phyloP scores from a whole-genome alignment of 495 filamentous ascomycete genomes.

The Astrothelium subdiscretum region DNA sequence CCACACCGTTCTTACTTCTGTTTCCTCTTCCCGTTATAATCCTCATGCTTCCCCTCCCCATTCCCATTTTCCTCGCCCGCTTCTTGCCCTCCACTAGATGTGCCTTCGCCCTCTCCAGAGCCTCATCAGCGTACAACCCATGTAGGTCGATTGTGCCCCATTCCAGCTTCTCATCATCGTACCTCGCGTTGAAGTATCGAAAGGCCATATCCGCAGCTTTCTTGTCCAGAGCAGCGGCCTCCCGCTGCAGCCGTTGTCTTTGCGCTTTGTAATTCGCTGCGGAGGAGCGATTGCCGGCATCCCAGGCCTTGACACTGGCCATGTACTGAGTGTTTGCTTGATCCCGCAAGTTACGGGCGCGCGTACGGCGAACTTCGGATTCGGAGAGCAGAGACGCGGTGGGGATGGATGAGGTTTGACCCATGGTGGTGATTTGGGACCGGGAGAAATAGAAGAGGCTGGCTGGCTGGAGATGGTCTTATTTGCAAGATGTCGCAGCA shows the following conservation, averaged over 20 bases:
- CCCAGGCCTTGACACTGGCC: background rate
- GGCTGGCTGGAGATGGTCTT: background rate
- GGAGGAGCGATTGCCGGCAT: background rate
- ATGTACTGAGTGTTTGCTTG: background rate
- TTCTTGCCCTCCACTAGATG: background rate
- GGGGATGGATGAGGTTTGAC: background rate
- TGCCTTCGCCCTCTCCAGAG: background rate
- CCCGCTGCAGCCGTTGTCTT: background rate
- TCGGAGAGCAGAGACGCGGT: background rate
- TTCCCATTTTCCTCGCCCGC: background rate
- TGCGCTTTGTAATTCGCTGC: background rate
- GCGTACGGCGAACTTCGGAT: background rate
- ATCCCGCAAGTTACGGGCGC: background rate
- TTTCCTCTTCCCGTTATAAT: background rate
- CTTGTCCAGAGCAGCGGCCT: background rate
- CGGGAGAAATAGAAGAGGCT: background rate
- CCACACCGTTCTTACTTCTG: background rate
- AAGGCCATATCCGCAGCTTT: background rate
- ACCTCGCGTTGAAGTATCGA: background rate
- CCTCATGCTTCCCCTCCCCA: background rate
- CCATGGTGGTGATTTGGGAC: background rate
- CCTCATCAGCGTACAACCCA: background rate
- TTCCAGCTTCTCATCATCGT: background rate
- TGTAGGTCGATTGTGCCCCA: background rate
- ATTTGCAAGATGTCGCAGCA: background rate